Conservation (phyloP, 345 rosid species). For the Citrus mangshanensis region DNA sequence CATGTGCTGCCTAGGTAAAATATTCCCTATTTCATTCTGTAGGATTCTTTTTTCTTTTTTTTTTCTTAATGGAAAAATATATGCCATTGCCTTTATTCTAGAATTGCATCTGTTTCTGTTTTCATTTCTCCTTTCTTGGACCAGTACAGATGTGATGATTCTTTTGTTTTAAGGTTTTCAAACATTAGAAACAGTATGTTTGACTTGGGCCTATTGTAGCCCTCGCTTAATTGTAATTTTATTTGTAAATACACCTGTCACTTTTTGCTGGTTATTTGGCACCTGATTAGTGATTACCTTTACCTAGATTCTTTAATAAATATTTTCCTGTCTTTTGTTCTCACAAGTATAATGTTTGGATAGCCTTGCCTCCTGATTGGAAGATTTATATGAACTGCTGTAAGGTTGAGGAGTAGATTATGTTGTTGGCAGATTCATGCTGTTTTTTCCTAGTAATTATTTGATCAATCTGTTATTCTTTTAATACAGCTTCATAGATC, state of each 20-base stretch:
- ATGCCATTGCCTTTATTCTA: not conserved
- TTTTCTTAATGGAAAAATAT: too few species aligned
- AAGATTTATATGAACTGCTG: not conserved
- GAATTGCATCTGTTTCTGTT: not conserved
- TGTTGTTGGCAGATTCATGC: not conserved
- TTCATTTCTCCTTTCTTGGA: not conserved
- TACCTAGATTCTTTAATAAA: not conserved
- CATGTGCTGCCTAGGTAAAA: conserved; percentile 77
- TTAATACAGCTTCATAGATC: conserved; percentile 81
- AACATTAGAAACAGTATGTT: not conserved
- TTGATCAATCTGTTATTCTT: conserved; percentile 19
- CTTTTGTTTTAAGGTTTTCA: not conserved
- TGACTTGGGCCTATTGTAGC: not conserved
- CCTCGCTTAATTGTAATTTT: not conserved
- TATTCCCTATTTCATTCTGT: not conserved
- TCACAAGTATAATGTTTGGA: not conserved
- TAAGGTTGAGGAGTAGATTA: not conserved
- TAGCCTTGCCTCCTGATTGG: not conserved
- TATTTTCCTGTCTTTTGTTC: not conserved
- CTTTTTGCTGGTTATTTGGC: not conserved
- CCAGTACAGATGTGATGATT: not conserved
- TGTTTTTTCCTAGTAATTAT: not conserved
- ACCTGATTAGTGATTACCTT: not conserved
- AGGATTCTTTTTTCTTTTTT: not conserved
- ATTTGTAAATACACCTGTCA: not conserved